Evolutionary conservation across 2,329 filamentous ascomycete species (phyloP).

Genomic region (Verticillium alfalfae): DNA sequence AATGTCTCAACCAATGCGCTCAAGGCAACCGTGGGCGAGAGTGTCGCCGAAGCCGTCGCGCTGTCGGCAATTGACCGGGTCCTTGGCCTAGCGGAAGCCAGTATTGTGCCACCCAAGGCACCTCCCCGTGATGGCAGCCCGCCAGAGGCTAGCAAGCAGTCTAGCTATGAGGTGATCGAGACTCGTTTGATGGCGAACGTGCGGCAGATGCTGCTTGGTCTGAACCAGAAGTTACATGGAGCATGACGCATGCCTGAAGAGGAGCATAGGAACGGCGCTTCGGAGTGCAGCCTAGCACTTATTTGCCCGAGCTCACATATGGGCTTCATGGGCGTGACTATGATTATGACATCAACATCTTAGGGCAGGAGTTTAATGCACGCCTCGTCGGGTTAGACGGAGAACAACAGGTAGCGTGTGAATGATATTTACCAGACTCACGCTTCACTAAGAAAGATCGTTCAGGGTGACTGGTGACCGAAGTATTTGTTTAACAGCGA

Average conservation of each 20-base stretch:
- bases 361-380: background rate
- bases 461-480: too few relatives aligned
- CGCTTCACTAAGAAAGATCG: too few relatives aligned
- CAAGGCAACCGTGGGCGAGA: constrained; percentile 29
- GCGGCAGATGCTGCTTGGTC: constrained; percentile 29
- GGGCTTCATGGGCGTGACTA: background rate
- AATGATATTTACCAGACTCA: background rate
- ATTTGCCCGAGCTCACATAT: background rate
- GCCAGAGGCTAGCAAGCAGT: constrained; percentile 17
- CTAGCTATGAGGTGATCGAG: constrained; percentile 27
- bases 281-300: background rate
- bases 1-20: constrained; percentile 37
- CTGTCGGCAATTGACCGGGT: constrained; percentile 46
- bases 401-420: background rate
- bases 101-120: constrained; percentile 27
- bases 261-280: background rate
- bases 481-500: too few relatives aligned
- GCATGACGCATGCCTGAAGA: background rate
- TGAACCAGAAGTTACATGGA: constrained; percentile 29
- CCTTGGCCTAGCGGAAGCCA: constrained; percentile 39
- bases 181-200: constrained; percentile 34
- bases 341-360: background rate
- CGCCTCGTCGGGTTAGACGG: background rate
- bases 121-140: constrained; percentile 13
- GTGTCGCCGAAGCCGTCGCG: constrained; percentile 38